Evolutionary conservation across 805 yeast species (phyloP).

Genomic region (Hanseniaspora lachancei): DNA sequence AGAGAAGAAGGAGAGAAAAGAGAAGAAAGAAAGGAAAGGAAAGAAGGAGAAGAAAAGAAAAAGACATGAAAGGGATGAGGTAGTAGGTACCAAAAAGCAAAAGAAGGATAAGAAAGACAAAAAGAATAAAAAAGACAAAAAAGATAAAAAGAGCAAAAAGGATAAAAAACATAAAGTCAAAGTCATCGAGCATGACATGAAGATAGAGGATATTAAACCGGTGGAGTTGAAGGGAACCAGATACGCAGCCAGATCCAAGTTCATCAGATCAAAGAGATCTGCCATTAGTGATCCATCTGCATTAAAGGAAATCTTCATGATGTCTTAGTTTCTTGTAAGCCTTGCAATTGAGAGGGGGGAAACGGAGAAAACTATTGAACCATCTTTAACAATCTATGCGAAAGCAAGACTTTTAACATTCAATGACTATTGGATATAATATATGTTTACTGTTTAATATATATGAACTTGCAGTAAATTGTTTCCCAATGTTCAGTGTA

Average conservation of each 20-base stretch:
- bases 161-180: conserved; percentile 19
- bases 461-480: neutral
- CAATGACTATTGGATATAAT: too few species aligned
- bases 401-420: too few species aligned
- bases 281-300: conserved; percentile 84
- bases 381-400: too few species aligned
- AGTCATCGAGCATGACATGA: conserved; percentile 8
- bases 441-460: too few species aligned
- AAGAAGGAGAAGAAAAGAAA: conserved; percentile 20
- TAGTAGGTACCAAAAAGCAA: conserved; percentile 21
- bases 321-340: conserved; percentile 30
- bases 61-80: conserved; percentile 21
- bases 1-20: conserved; percentile 23
- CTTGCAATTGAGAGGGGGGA: too few species aligned
- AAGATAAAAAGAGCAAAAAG: conserved; percentile 22
- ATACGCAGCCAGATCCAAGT: conserved; percentile 65
- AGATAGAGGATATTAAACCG: conserved; percentile 8
- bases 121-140: conserved; percentile 22
- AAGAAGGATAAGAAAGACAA: conserved; percentile 25
- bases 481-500: neutral
- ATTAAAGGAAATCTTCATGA: conserved; percentile 85
- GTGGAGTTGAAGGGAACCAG: conserved; percentile 35
- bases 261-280: conserved; percentile 82
- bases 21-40: conserved; percentile 23
- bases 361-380: neutral